A percentile compares a stretch with the other conserved stretches of the same genome.
phyloP scores from a whole-genome alignment of 805 yeast species.

The Starmerella khaoyaiensis region DNA sequence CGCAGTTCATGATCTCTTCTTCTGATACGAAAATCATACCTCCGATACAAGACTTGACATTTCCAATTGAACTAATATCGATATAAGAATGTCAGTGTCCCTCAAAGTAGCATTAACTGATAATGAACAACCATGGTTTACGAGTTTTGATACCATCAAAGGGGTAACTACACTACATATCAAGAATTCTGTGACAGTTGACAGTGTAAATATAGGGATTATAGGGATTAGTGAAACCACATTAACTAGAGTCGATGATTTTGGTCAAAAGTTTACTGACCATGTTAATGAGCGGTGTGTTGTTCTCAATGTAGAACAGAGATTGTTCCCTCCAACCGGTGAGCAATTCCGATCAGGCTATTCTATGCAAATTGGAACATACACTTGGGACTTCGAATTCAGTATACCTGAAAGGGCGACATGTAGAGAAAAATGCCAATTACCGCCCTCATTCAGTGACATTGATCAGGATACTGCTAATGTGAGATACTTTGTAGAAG shows the following conservation, averaged over 20 bases:
- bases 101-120: conserved; percentile 7
- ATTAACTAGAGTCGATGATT: conserved; percentile 24
- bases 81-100: conserved; percentile 5
- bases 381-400: conserved; percentile 28
- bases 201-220: conserved; percentile 39
- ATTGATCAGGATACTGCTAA: conserved; percentile 11
- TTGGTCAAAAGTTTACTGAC: conserved; percentile 19
- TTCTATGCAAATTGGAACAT: conserved; percentile 28
- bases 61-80: no score
- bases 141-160: conserved; percentile 12
- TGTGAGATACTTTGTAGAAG: conserved; percentile 11
- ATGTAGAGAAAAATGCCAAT: neutral
- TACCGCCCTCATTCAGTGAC: conserved; percentile 19
- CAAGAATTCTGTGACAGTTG: conserved; percentile 6
- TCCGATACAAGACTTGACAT: no score
- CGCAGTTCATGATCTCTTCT: no score
- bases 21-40: no score
- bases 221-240: conserved; percentile 60
- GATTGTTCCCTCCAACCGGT: conserved; percentile 30
- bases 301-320: conserved; percentile 24
- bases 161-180: conserved; percentile 14
- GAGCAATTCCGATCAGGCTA: conserved; percentile 19
- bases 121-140: conserved; percentile 19
- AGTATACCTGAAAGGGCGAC: conserved; percentile 22
- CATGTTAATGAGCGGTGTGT: conserved; percentile 20